These are phyloP conservation scores for Botrytis byssoidea DNA, from an alignment of 2,329 filamentous ascomycete species.

Conservation along the genomic window DNA sequence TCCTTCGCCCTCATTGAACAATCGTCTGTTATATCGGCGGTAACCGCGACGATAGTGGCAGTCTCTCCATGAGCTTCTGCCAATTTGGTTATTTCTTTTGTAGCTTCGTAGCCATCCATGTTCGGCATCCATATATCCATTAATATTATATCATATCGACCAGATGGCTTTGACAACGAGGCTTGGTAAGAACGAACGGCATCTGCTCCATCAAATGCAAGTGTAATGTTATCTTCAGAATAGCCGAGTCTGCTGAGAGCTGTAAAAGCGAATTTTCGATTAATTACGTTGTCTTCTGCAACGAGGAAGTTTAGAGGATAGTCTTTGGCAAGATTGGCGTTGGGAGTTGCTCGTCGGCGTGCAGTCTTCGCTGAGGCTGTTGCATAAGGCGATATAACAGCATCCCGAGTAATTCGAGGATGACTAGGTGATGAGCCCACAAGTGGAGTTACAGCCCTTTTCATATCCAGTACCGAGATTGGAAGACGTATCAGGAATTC, in stretches of 20 bases:
- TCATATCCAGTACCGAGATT: slow-evolving; percentile 30
- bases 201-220: slow-evolving; percentile 67
- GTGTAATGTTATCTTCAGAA: slow-evolving; percentile 49
- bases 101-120: slow-evolving; percentile 70
- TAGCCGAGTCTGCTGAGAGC: slow-evolving; percentile 70
- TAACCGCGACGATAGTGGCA: slow-evolving; percentile 50
- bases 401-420: slow-evolving; percentile 18
- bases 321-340: slow-evolving; percentile 56
- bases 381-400: slow-evolving; percentile 20
- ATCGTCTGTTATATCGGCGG: slow-evolving; percentile 54
- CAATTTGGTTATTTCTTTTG: slow-evolving; percentile 55
- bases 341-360: slow-evolving; percentile 41
- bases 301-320: slow-evolving; percentile 67
- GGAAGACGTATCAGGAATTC: slow-evolving; percentile 69
- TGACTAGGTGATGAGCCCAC: slow-evolving; percentile 19
- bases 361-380: neutral
- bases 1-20: slow-evolving; percentile 49
- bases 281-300: slow-evolving; percentile 72
- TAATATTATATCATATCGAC: slow-evolving; percentile 59
- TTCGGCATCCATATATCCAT: slow-evolving; percentile 78
- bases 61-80: slow-evolving; percentile 26
- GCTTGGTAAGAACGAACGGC: slow-evolving; percentile 61
- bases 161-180: slow-evolving; percentile 38
- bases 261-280: slow-evolving; percentile 63
- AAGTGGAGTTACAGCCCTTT: slow-evolving; percentile 15